Evolutionary conservation across 176 grass and related monocot species (phyloP), one percentile per base, ranked within the genome.

Genomic region (Metroxylon sagu): DNA sequence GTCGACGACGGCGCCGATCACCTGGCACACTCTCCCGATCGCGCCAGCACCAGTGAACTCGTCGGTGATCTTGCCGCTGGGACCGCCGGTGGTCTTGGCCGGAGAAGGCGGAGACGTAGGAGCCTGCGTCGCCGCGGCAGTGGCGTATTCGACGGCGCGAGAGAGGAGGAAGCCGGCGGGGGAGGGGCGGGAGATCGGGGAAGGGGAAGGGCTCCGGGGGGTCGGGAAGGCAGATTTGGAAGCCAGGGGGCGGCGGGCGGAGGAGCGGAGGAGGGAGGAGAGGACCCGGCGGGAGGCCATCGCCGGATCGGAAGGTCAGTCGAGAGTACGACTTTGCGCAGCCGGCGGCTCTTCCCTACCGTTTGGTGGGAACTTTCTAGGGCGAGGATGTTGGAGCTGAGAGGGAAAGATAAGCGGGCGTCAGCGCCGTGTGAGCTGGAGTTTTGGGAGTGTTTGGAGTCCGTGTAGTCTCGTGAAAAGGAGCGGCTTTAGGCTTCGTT

Each of bases 1-100:
- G 61, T 97, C 92, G 4, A 97, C 92, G 74, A 96, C 91, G 71
- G 91, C 91, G 2, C 91, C 91, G 65, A 96, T 96, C 59, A 96
- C 91, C 77, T 96, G 91, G 79, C 86, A 96, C 2, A 96, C 91
- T 77, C 90, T 71, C 5, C 91, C 91, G 57, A 96, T 59, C n/a
- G 92, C 35, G 48, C 92, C 92, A 6, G 86, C 92, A 31, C 92
- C 92, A 3, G 92, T 97, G 81, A 97, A 97, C 57, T 97, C 87
- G 26, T 97, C 92, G 29, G 92, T 97, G 75, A 96, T 97, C 76
- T 97, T 90, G 5, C 83, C 86, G 3, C 77, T 77, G 18, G 58
- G 50, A 4, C 66, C 78, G 7, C 39, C 19, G n/a, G 64, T 16
- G 16, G 68, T 15, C 62, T 65, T 65, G 10, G 15, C 18, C 30